Base-by-base conservation (phyloP, 345 rosid species). In the rapeseed (Brassica napus) region DNA sequence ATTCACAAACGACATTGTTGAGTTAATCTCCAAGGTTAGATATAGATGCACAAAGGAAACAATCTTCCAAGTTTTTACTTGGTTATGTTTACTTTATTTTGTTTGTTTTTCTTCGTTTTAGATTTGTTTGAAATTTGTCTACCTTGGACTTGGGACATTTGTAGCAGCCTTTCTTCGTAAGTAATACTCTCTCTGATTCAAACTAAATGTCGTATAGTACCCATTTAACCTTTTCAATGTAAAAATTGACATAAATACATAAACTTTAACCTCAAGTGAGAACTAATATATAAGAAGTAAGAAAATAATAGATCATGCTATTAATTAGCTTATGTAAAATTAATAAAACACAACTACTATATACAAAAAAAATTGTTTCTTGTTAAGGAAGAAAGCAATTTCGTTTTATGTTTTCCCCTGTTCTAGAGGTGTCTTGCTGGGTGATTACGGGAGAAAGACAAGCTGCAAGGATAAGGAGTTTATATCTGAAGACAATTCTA, bases 341-440 rank as follows among this genome's bases (percentile, higher is more conserved):
- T 26, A 26, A 4, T 6, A 47, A 47, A 47, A 47, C 55, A 47
- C 55, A 47, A 14, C 16, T 47, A 47, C 55, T 14, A 21, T 47
- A 47, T 14, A 14, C 15, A 44, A 12, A 12, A 11, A 12, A 39
- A 6, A 35, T 44, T 44, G 34, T 39, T 71, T 32, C 66, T 62
- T 30, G 9, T 58, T 18, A 70, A 3, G 47, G 18, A 44, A 12
- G 15, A 68, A 26, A n/a, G 14, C 8, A 58, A 34, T 60, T 42
- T 34, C 0, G n/a, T 44, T 35, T 35, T 10, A 49, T 9, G 18
- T 9, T 14, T 39, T 2, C 9, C 4, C 2, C 2, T 49, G 66
- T 77, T 28, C 10, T 87, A 92, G 97, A 92, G 95, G 95, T 92
- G 73, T 62, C 86, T 58, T 89, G 89, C 62, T 92, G 97, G 95